These are phyloP conservation scores for Echium plantagineum DNA, from an alignment of 257 asterid genomes.

Conservation along the genomic window DNA sequence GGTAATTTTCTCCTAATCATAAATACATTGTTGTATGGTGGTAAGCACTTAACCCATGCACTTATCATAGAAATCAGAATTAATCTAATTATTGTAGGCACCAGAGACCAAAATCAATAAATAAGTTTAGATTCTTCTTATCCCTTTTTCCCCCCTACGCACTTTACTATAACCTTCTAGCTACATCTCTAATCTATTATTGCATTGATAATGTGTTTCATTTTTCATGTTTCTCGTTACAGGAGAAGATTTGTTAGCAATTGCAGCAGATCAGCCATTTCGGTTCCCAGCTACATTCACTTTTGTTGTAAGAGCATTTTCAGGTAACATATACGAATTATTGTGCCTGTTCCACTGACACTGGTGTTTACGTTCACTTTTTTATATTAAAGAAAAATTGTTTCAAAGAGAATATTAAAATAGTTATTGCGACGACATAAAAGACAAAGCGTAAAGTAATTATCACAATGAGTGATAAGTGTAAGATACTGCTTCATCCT, in stretches of 20 bases:
- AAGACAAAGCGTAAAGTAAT: not conserved
- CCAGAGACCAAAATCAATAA: too few relatives aligned
- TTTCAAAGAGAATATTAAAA: too few relatives aligned
- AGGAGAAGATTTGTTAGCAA: conserved; percentile 92
- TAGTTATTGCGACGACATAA: not conserved
- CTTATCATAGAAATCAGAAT: too few relatives aligned
- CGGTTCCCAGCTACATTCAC: conserved; percentile 99
- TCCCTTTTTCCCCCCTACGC: not conserved
- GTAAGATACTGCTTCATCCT: not conserved
- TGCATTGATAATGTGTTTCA: not conserved
- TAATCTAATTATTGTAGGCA: too few relatives aligned
- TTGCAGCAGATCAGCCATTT: conserved; percentile 96
- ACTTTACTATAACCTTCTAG: not conserved
- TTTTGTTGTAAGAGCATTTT: conserved; percentile 93
- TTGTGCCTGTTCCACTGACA: conserved; percentile 1
- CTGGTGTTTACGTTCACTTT: conserved; percentile 16
- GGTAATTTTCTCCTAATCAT: conserved; percentile 31
- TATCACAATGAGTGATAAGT: not conserved
- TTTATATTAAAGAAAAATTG: not conserved
- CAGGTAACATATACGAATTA: conserved; percentile 36
- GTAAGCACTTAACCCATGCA: too few relatives aligned
- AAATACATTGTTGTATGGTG: too few relatives aligned
- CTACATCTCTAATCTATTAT: not conserved
- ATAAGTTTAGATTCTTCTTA: too few relatives aligned
- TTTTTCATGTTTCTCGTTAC: conserved; percentile 15